Conservation (phyloP, 495 filamentous ascomycete species). For the Amorphotheca resinae region DNA sequence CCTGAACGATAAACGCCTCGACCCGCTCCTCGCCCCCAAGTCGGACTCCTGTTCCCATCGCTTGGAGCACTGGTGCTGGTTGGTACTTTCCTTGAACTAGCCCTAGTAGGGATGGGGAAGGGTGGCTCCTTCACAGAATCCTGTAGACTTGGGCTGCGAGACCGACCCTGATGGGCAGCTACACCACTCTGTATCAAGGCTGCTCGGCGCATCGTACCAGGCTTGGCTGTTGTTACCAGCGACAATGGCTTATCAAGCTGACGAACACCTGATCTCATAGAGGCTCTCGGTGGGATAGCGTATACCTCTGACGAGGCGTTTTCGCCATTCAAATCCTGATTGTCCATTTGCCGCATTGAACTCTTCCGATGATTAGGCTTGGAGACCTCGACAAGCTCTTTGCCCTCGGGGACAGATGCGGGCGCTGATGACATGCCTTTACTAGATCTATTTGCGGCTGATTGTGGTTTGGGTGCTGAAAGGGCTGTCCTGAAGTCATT, state of each 20-base stretch:
- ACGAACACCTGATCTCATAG: slow-evolving; percentile 7
- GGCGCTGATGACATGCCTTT: slow-evolving; percentile 25
- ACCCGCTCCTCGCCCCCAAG: slow-evolving; percentile 32
- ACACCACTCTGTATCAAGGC: slow-evolving; percentile 71
- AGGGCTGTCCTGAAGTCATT: slow-evolving; percentile 51
- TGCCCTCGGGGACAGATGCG: slow-evolving; percentile 18
- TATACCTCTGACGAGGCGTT: slow-evolving; percentile 10
- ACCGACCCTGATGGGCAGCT: slow-evolving; percentile 52
- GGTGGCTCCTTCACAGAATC: slow-evolving; percentile 49
- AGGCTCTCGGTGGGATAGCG: slow-evolving; percentile 3
- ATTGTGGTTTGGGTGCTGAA: slow-evolving; percentile 43
- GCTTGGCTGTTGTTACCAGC: slow-evolving; percentile 17
- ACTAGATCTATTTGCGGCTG: slow-evolving; percentile 19
- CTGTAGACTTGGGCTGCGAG: slow-evolving; percentile 64
- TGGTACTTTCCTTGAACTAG: slow-evolving; percentile 71
- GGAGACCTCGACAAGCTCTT: slow-evolving; percentile 13
- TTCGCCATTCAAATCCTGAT: slow-evolving; percentile 8
- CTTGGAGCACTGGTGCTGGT: slow-evolving; percentile 51
- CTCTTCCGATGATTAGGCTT: slow-evolving; percentile 8
- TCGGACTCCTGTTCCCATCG: slow-evolving; percentile 71
- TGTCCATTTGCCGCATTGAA: slow-evolving; percentile 1
- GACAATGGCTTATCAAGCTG: slow-evolving; percentile 22
- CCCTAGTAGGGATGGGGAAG: slow-evolving; percentile 81
- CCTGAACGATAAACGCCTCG: slow-evolving; percentile 33
- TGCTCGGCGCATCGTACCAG: slow-evolving; percentile 39